Conservation (phyloP, 768 basidiomycete genomes). For the Agaricus sinodeliciosus region DNA sequence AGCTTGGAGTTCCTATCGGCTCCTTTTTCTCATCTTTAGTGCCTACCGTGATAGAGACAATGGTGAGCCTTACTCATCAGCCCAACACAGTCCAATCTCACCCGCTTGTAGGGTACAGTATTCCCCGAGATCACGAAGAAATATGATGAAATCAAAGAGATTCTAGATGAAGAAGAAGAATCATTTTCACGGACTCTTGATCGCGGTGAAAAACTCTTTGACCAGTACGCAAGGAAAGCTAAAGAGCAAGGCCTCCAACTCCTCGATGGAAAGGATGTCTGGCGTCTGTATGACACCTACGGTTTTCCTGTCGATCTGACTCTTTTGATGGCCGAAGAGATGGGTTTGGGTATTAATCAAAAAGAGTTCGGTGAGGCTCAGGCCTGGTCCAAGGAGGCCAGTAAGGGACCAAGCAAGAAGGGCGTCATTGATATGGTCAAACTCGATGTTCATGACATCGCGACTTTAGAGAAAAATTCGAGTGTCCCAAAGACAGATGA, state of each 20-base stretch:
- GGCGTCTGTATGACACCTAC: slow-evolving; percentile 96
- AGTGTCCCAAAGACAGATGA: slow-evolving; percentile 90
- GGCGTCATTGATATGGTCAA: slow-evolving; percentile 66
- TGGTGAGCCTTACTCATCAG: slow-evolving; percentile 45
- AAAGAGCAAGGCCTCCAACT: slow-evolving; percentile 53
- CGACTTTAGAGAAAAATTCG: slow-evolving; percentile 70
- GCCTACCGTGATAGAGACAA: slow-evolving; percentile 82
- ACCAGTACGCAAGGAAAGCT: slow-evolving; percentile 72
- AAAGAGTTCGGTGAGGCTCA: slow-evolving; percentile 87
- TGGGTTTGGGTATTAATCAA: slow-evolving; percentile 78
- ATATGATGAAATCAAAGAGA: slow-evolving; percentile 81
- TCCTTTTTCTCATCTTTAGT: slow-evolving; percentile 91
- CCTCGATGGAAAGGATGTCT: slow-evolving; percentile 88
- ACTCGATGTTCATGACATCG: slow-evolving; percentile 94
- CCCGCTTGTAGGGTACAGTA: slow-evolving; percentile 53
- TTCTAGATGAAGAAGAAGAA: slow-evolving; percentile 95
- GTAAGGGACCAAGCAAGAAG: slow-evolving; percentile 77
- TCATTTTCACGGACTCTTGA: slow-evolving; percentile 97
- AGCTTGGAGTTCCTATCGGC: slow-evolving; percentile 87
- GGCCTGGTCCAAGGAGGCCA: slow-evolving; percentile 83
- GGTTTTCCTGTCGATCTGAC: slow-evolving; percentile 98
- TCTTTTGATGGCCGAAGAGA: slow-evolving; percentile 93
- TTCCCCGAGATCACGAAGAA: slow-evolving; percentile 93
- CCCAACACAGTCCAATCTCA: not conserved
- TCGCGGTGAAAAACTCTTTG: slow-evolving; percentile 93